Evolutionary conservation across 1,139 yeast species (phyloP).

Genomic region (Saccharomyces hybrid): DNA sequence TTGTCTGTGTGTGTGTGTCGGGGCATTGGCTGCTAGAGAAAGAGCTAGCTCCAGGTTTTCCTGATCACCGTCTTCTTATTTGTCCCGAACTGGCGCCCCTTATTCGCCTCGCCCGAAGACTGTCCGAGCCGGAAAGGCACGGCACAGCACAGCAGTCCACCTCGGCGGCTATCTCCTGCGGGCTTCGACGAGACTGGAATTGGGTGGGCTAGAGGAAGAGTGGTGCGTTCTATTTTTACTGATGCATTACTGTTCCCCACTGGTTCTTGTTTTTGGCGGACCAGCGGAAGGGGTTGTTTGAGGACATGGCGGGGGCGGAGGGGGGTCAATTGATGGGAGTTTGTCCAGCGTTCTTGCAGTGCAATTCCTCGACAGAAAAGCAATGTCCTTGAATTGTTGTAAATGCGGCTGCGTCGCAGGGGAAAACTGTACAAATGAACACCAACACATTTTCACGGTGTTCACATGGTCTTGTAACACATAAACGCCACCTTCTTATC

Average conservation of each 20-base stretch:
- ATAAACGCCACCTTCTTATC: too few relatives aligned
- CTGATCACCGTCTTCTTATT: neutral
- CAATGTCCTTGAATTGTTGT: neutral
- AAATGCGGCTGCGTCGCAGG: too few relatives aligned
- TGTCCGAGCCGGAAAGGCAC: neutral
- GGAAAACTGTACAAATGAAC: too few relatives aligned
- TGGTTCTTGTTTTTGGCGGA: neutral
- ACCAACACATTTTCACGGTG: too few relatives aligned
- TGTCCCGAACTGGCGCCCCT: neutral
- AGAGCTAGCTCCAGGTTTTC: neutral
- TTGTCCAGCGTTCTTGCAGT: too few relatives aligned
- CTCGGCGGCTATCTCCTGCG: neutral
- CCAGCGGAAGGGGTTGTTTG: neutral
- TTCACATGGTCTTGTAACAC: too few relatives aligned
- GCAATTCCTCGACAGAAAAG: too few relatives aligned
- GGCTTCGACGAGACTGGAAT: neutral
- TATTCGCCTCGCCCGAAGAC: neutral
- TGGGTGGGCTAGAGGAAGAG: neutral
- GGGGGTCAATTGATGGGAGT: too few relatives aligned
- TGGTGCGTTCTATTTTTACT: neutral
- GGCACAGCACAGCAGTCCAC: neutral
- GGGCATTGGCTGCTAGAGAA: too few relatives aligned
- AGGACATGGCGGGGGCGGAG: too few relatives aligned
- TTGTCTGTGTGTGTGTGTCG: neutral
- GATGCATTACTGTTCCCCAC: neutral